Base-by-base conservation (phyloP, 1,284 basidiomycete species). In the Ustilago shanxiensis region DNA sequence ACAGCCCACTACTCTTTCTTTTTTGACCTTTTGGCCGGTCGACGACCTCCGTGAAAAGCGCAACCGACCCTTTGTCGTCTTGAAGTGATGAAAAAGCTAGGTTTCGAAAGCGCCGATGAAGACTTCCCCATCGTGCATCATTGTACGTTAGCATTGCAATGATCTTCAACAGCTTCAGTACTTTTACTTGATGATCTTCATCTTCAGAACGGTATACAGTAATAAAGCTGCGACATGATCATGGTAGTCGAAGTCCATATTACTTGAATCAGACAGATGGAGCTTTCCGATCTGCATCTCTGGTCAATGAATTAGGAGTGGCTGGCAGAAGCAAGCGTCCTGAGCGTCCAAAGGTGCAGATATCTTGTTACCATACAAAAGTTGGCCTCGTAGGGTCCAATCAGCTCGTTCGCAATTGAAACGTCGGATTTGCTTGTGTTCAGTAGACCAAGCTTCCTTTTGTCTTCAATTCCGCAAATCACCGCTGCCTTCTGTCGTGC, bases 391-490 rank as follows among this genome's bases (percentile, higher is more conserved):
- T 8, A 37, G 44, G 60, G 49, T 57, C 70, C 70, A 72, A 72
- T 72, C 65, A 72, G 57, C 49, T 50, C 29, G 35, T 28, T n/a
- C 33, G 52, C 61, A 72, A 72, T 72, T 72, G 65, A 72, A 72
- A 72, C 70, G 29, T 66, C 70, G 70, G 65, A 22, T 72, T 67
- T 72, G 69, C 51, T 62, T 56, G 64, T 39, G 13, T 50, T 18
- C 18, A 35, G 26, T 13, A 24, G 31, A 14, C 11, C 5, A 9
- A 22, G 9, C 3, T 20, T 11, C 16, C 39, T 26, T 11, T 28
- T 24, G 55, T 29, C 16, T 14, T 53, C 60, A 72, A 67, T 67
- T 63, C 70, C 70, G 65, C 60, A 52, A 53, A 67, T 52, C 20
- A 67, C 70, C 70, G 70, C 70, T 18, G 0, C 14, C 14, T 8